Evolutionary conservation across 306 rosid genomes (phyloP), one percentile per base, ranked within the genome.

Genomic region (Inga laurina): DNA sequence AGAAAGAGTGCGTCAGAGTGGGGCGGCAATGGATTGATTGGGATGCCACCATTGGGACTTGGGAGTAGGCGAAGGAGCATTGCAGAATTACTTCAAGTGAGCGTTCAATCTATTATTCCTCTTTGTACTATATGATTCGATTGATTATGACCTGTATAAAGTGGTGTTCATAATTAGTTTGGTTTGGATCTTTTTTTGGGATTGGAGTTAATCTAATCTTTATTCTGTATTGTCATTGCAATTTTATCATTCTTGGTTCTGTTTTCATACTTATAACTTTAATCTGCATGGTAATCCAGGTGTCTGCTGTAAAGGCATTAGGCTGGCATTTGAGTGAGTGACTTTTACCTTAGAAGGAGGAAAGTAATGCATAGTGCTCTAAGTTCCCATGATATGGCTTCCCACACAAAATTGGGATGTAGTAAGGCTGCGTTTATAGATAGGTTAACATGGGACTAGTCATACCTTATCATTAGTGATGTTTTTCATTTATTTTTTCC

Each of bases 51-150:
- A 73, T 73, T 95, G 43, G 98, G 97, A 43, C 92, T 90, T 79
- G 95, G 95, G 48, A 93, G 85, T 84, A 90, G 89, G 89, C 97
- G 90, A 72, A 93, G 88, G 88, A 92, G 94, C 74, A 90, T 91
- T 79, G 94, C 93, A 11, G 96, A 93, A 49, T 84, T 96, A 41
- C 84, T 92, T 90, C 94, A 93, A 92, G 99, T 93, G 85, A 76
- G 67, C 52, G 46, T 54, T 76, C 12, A 22, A 0, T 3, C 30
- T 3, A n/a, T n/a, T 66, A 3, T 43, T 15, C 41, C 34, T 35
- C 32, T 12, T 56, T 56, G 49, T 37, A 21, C 57, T 72, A 27
- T 62, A 44, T 77, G 57, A 44, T 44, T 77, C 6, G 59, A 76
- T 81, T 72, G 37, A 64, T 71, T 79, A 44, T 68, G 14, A 4